A percentile compares a stretch with the other conserved stretches of the same genome.
These are phyloP conservation scores for Lentinula sp. DNA, from an alignment of 768 basidiomycete genomes.

Conservation along the genomic window DNA sequence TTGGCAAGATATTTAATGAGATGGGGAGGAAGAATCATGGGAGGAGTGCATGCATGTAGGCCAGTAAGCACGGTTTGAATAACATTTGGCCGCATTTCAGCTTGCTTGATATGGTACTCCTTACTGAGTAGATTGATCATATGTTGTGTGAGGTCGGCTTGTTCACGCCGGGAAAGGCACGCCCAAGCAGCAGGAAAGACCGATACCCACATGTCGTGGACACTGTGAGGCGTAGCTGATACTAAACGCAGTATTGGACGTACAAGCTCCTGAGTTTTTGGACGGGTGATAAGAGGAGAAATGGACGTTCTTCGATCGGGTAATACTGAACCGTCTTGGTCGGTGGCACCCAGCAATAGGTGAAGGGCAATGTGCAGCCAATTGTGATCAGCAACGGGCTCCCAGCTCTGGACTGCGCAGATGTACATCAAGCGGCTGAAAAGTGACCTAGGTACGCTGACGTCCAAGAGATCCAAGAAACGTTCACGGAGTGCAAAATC, in stretches of 20 bases:
- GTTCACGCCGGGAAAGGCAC: constrained; percentile 80
- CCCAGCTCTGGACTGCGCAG: constrained; percentile 93
- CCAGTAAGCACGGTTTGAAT: constrained; percentile 87
- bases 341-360: constrained; percentile 67
- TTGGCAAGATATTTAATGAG: constrained; percentile 95
- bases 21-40: constrained; percentile 88
- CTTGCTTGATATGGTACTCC: constrained; percentile 89
- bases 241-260: constrained; percentile 78
- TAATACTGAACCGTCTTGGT: constrained; percentile 31
- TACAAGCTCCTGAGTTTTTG: constrained; percentile 51
- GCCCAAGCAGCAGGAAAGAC: constrained; percentile 85
- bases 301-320: constrained; percentile 34
- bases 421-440: constrained; percentile 83
- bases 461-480: constrained; percentile 88
- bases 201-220: constrained; percentile 83
- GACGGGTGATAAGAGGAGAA: constrained; percentile 28
- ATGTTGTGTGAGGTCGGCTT: constrained; percentile 82
- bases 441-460: constrained; percentile 80
- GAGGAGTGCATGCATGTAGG: constrained; percentile 77
- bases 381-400: constrained; percentile 82
- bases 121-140: constrained; percentile 88
- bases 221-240: constrained; percentile 69
- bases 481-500: constrained; percentile 73
- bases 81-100: constrained; percentile 85
- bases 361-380: constrained; percentile 93